A percentile compares a stretch with the other conserved stretches of the same genome.
phyloP scores from a whole-genome alignment of 805 yeast genomes.

The Citeromyces nyonsensis region DNA sequence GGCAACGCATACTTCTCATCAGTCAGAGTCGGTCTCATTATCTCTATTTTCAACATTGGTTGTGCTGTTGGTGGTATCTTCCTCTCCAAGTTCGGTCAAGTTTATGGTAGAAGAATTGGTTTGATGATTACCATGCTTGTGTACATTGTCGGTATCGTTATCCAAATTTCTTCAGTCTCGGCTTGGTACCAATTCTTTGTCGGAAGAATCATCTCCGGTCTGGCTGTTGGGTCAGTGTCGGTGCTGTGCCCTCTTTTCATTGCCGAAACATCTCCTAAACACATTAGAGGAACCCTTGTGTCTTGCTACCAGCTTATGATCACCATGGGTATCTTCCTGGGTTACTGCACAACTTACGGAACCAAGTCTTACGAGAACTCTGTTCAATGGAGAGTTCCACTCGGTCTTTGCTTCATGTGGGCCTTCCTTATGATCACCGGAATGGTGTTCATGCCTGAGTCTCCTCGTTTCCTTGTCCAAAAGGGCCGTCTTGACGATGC shows the following conservation, averaged over 20 bases:
- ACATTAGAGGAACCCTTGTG: constrained; percentile 56
- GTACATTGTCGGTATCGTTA: constrained; percentile 43
- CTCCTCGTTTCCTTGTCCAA: constrained; percentile 52
- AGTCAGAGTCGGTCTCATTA: constrained; percentile 44
- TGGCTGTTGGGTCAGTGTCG: constrained; percentile 38
- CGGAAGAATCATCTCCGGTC: constrained; percentile 44
- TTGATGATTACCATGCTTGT: constrained; percentile 35
- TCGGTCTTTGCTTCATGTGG: constrained; percentile 35
- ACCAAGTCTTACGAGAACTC: constrained; percentile 35
- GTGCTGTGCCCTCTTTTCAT: constrained; percentile 44
- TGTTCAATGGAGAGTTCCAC: constrained; percentile 55
- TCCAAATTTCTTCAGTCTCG: constrained; percentile 38
- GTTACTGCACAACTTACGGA: constrained; percentile 54
- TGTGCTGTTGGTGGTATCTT: constrained; percentile 61
- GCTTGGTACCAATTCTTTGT: constrained; percentile 51
- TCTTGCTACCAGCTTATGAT: constrained; percentile 57
- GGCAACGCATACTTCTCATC: constrained; percentile 30
- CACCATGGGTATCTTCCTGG: constrained; percentile 57
- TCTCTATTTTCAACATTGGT: constrained; percentile 57
- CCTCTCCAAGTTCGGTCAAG: constrained; percentile 41
- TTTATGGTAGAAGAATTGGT: constrained; percentile 43
- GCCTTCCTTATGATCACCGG: constrained; percentile 40
- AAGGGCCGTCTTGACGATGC: constrained; percentile 40
- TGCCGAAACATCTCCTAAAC: constrained; percentile 57
- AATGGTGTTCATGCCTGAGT: constrained; percentile 48